Base-by-base conservation (phyloP, 192 early-diverging fungal genomes). In the Paraglomus occultum region DNA sequence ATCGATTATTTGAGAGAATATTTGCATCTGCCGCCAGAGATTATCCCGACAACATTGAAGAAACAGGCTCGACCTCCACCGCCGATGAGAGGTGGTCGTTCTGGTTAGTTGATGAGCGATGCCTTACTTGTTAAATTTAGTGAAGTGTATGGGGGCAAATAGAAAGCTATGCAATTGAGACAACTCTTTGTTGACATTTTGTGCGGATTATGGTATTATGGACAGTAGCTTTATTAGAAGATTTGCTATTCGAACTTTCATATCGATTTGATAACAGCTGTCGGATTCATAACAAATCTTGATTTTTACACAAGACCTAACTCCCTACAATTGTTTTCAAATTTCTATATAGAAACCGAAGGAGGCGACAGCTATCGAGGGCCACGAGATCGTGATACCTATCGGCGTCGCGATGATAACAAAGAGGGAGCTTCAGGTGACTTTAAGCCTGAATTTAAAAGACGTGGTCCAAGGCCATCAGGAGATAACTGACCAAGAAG, bases 371-470 rank as follows among this genome's bases (percentile, higher is more conserved):
- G 76, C 43, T 53, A 67, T 68, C 78, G 80, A 67, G 76, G 75
- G 73, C 83, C 84, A 80, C 45, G 45, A 57, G 88, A 89, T 60
- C 88, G 87, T 72, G 92, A 89, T 73, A 90, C 90, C 79, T 96
- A 95, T 84, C 87, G 94, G 71, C 90, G 92, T 67, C 87, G 87
- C 71, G 87, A 91, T 79, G 84, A 86, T 65, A 85, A 84, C 77
- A 96, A 97, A 91, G 95, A 97, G 79, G 91, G 89, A 69, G 91
- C 92, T 71, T 87, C 90, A 71, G 93, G 92, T 74, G 89, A 93
- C 84, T 99, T 91, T 87, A 89, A 91, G 80, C 95, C 97, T 70
- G 94, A 96, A 83, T 99, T 99, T 93, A 91, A 92, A 83, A 90
- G 92, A 85, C 89, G 92, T 71, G 73, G 77, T 78, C 76, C 75